Base-by-base conservation (phyloP, 345 rosid species). In the Hypericum androsaemum region DNA sequence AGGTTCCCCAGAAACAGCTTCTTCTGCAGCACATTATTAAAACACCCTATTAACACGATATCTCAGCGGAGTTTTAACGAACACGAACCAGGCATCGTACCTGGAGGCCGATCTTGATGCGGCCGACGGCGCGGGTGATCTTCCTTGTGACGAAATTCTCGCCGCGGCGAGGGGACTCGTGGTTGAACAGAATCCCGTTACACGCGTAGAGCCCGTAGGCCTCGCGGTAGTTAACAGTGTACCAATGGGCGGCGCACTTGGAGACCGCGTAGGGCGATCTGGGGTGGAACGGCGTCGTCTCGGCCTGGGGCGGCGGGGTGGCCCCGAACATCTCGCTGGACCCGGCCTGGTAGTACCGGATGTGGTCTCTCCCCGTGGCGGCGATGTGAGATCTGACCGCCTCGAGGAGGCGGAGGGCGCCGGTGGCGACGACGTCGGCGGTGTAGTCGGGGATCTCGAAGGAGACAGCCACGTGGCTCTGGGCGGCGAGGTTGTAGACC, bases 271-370 rank as follows among this genome's bases (percentile, higher is more conserved):
- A 90, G 4, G 98, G 98, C 52, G 98, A 90, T 71, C 98, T 76
- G 6, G 98, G 98, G 47, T 90, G 98, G 62, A 90, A 90, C 3
- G 96, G 89, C 4, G 95, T 42, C n/a, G 76, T 39, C 52, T 90
- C 98, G 0, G 80, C 68, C 40, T 90, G 95, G 0, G 96, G 96
- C 6, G 96, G 98, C 0, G 89, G 87, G 0, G 96, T 87, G 38
- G 98, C 72, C 50, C 98, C 98, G 49, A 90, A 90, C 98, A 90
- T 90, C 56, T 90, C 96, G 0, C 96, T 87, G 0, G 98, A 90
- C 52, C 98, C 95, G 6, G 98, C 98, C 62, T 90, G 96, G 49
- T 90, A 87, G 48, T 90, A 90, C 62, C 79, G 70, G 65, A 90
- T 73, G 12, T 74, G 70, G 53, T 28, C 61, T 38, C 96, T 57